Conservation (phyloP, 75 land plant species). For the Ceratopteris richardii region DNA sequence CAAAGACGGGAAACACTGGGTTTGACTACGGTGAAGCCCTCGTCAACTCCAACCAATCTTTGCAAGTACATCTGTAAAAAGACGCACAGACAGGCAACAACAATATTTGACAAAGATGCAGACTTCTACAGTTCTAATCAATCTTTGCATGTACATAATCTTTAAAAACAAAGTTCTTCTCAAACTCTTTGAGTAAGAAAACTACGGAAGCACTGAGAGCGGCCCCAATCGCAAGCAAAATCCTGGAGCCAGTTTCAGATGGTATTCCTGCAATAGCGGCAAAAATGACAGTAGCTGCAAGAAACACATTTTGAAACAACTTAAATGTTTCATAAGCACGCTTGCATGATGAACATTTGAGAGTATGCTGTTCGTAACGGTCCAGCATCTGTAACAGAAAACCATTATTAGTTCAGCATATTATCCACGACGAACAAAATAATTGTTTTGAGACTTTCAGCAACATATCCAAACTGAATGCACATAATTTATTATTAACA, state of each 20-base stretch:
- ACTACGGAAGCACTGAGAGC: constrained; percentile 55
- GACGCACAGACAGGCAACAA: too few relatives aligned
- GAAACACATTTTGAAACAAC: constrained; percentile 48
- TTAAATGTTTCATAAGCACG: constrained; percentile 57
- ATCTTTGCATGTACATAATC: constrained; percentile 96
- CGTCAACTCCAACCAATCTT: too few relatives aligned
- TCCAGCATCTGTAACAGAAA: constrained; percentile 99
- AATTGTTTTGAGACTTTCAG: too few relatives aligned
- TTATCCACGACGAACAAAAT: too few relatives aligned
- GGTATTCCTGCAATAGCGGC: constrained; percentile 79
- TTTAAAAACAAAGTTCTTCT: constrained; percentile 76
- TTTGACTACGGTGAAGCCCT: too few relatives aligned
- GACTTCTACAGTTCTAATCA: too few relatives aligned
- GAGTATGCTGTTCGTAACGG: constrained; percentile 91
- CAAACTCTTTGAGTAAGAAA: constrained; percentile 45
- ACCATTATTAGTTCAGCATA: too few relatives aligned
- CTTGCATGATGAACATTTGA: constrained; percentile 83
- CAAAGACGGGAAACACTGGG: too few relatives aligned
- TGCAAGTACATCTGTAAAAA: too few relatives aligned
- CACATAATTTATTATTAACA: too few relatives aligned
- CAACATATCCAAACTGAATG: too few relatives aligned
- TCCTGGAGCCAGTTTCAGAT: constrained; percentile 38
- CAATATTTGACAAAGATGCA: too few relatives aligned
- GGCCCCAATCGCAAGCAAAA: constrained; percentile 52
- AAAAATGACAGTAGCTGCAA: constrained; percentile 57